A percentile compares a stretch with the other conserved stretches of the same genome.
These are phyloP conservation scores for Arctium minus DNA, from an alignment of 129 eudicot genomes.

Conservation along the genomic window DNA sequence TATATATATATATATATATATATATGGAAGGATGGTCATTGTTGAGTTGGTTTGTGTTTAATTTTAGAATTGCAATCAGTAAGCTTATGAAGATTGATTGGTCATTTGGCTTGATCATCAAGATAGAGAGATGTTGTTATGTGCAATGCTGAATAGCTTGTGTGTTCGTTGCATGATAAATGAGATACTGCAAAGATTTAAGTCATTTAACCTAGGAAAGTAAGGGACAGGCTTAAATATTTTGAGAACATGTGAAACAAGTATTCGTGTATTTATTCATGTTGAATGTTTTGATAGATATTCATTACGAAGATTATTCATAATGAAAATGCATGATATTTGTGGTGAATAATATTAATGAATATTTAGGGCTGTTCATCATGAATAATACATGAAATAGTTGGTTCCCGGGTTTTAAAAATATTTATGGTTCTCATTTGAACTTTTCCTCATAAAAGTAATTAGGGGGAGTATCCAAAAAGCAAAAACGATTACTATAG, in stretches of 20 bases:
- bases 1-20: not conserved
- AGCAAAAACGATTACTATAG: not conserved
- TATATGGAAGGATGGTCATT: not conserved
- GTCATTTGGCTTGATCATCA: not conserved
- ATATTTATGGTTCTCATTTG: not conserved
- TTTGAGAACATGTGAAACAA: not conserved
- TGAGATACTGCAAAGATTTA: not conserved
- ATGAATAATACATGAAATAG: not conserved
- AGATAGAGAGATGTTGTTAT: not conserved
- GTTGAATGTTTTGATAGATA: not conserved
- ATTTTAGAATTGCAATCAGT: not conserved
- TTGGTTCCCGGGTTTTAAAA: not conserved
- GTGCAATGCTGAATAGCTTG: not conserved
- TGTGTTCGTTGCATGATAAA: not conserved
- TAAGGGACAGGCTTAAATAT: not conserved
- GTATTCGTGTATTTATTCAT: no score
- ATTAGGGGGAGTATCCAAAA: not conserved
- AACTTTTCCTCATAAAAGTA: not conserved
- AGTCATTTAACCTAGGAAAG: not conserved
- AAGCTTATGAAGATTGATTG: not conserved
- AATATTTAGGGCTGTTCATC: not conserved
- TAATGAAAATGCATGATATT: not conserved
- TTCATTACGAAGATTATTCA: not conserved
- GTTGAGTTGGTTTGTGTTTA: not conserved
- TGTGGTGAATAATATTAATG: not conserved